Base-by-base conservation (phyloP, 2,329 filamentous ascomycete genomes). In the Purpureocillium lavendulum region DNA sequence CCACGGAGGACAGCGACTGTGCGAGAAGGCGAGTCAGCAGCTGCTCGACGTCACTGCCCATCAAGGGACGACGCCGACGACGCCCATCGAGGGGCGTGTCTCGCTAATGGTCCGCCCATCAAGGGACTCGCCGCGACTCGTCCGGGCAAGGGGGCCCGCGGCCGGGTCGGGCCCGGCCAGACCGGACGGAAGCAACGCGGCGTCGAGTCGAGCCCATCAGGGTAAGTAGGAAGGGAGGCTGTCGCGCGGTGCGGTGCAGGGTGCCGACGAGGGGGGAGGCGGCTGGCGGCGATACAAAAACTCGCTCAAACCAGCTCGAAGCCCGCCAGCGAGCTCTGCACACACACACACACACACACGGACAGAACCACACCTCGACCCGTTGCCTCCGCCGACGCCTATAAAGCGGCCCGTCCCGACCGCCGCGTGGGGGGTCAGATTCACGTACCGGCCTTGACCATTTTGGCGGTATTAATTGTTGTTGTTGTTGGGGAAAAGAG, bases 401-500 rank as follows among this genome's bases (percentile, higher is more conserved):
- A 51, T 54, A 58, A 52, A 53, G 51, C 45, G 49, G 50, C 36
- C 37, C 40, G 41, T 36, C 40, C 35, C 31, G 31, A 36, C 26
- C 21, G n/a, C n/a, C n/a, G n/a, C n/a, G n/a, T n/a, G n/a, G n/a
- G n/a, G n/a, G n/a, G n/a, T n/a, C n/a, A n/a, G n/a, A n/a, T n/a
- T n/a, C n/a, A n/a, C 44, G 32, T 40, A 94, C 87, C 87, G 73
- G 90, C 89, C 80, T 95, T 96, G 76, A 96, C 89, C 89, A 96
- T 96, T 81, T 81, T 95, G 84, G 71, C 70, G 71, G 70, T 54
- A 71, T 67, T 59, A 13, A 13, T 7, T 14, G 51, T 57, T 55
- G 41, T 36, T 40, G 35, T 29, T 30, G 38, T 31, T 26, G 11
- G 29, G 13, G 21, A 10, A 6, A 10, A 10, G 21, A 26, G 10